Percentiles rank a stretch among this genome's conserved stretches.
Conservation (phyloP, 139 green algal species). For the Diplosphaera chodatii region DNA sequence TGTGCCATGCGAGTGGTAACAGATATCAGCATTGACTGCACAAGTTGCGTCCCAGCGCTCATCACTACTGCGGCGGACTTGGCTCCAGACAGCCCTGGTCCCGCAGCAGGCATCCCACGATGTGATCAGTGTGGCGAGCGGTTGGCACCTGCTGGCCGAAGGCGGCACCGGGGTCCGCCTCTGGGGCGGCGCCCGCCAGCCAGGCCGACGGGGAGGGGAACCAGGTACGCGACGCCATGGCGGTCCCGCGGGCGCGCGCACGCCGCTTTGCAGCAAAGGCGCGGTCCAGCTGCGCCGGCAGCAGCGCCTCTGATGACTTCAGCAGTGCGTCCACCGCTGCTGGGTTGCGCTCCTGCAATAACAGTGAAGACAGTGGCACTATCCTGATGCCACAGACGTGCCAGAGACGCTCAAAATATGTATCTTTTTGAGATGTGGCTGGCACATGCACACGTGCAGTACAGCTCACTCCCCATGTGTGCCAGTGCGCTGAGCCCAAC, state of each 20-base stretch:
- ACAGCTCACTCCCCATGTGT: too few relatives aligned
- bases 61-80: too few relatives aligned
- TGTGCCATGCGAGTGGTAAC: background rate
- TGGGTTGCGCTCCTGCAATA: conserved; percentile 20
- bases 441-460: too few relatives aligned
- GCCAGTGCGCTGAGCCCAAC: too few relatives aligned
- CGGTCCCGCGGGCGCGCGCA: conserved; percentile 6
- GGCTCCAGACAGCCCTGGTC: too few relatives aligned
- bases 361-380: too few relatives aligned
- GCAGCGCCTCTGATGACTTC: conserved; percentile 7
- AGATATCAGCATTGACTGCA: too few relatives aligned
- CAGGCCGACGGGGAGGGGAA: conserved; percentile 56
- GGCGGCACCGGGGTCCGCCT: background rate
- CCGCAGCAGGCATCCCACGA: too few relatives aligned
- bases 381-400: too few relatives aligned
- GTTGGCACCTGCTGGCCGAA: conserved; percentile 3
- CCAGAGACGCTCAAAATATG: too few relatives aligned
- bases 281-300: conserved; percentile 24
- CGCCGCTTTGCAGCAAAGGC: conserved; percentile 25
- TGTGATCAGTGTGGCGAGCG: background rate
- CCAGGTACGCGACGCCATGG: conserved; percentile 37
- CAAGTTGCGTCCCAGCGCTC: too few relatives aligned
- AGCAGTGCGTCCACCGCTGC: conserved; percentile 28
- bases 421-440: too few relatives aligned
- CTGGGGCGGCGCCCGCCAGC: conserved; percentile 42